Conservation (phyloP, 352 stramenopile species). For the Globisporangium megalacanthum region DNA sequence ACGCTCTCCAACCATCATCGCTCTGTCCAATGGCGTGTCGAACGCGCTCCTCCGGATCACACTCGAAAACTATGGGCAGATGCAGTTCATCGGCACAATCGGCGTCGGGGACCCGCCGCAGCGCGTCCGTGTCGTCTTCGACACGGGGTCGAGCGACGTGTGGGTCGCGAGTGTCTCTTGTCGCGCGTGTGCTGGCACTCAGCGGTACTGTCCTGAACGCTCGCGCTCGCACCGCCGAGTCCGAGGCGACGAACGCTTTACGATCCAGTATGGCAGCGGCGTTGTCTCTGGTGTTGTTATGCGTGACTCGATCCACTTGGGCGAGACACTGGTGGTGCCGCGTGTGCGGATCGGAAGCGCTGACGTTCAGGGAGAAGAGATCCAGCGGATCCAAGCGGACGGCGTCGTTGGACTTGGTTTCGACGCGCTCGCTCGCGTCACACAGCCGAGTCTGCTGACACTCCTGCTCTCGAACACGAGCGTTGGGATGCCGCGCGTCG, state of each 20-base stretch:
- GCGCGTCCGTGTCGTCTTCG: slow-evolving; percentile 38
- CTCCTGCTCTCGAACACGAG: slow-evolving; percentile 10
- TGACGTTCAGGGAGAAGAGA: slow-evolving; percentile 16
- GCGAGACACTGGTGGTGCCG: slow-evolving; percentile 16
- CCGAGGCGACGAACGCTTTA: slow-evolving; percentile 8
- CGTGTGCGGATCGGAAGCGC: slow-evolving; percentile 21
- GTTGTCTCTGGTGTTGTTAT: slow-evolving; percentile 18
- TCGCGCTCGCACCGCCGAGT: slow-evolving; percentile 1
- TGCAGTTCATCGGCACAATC: slow-evolving; percentile 36
- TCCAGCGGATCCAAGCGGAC: slow-evolving; percentile 30
- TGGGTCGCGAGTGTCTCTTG: slow-evolving; percentile 29
- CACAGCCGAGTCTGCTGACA: slow-evolving; percentile 17
- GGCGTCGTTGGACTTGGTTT: slow-evolving; percentile 32
- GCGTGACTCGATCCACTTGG: background rate
- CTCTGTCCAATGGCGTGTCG: no score
- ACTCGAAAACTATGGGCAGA: slow-evolving; percentile 34
- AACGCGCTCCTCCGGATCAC: slow-evolving; percentile 6
- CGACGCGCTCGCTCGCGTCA: slow-evolving; percentile 20
- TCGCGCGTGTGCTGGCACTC: slow-evolving; percentile 19
- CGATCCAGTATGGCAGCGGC: slow-evolving; percentile 30
- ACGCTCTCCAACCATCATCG: no score
- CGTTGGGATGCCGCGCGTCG: slow-evolving; percentile 16
- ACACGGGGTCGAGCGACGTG: slow-evolving; percentile 39
- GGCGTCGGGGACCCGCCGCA: slow-evolving; percentile 22
- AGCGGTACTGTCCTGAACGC: slow-evolving; percentile 17